Evolutionary conservation across 805 yeast genomes (phyloP), one percentile per base, ranked within the genome.

Genomic region (Priceomyces fermenticarens): DNA sequence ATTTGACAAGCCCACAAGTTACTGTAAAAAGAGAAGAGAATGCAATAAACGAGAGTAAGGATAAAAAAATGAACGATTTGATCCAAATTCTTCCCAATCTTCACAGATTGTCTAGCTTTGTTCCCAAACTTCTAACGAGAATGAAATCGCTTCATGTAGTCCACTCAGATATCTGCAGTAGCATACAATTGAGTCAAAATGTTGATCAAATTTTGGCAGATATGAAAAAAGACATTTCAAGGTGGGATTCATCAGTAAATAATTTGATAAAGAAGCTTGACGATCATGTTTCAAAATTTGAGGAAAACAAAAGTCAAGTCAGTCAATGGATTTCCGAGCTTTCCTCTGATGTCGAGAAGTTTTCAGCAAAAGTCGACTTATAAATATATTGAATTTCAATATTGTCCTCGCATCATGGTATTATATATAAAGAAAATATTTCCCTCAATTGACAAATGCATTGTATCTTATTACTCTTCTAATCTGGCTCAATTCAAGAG

Each of bases 131-230:
- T 8, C 30, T 67, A 0, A 30, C 40, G 7, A 41, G 75, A 25
- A 54, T 70, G 30, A 58, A 60, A 32, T 43, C 62, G 2, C 54
- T 70, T 32, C 61, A 65, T 39, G 40, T 45, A 2, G 55, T 66
- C 2, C 74, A 70, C 44, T 40, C 57, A 6, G 65, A 62, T 12
- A 37, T 65, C 13, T 65, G 62, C 8, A 51, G 44, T n/a, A 48
- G 61, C 5, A 57, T 63, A 20, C 47, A 48, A 4, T 47, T 56
- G 9, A 54, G 60, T 3, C 43, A 47, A 3, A 48, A 49, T 3
- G 35, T 70, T 10, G 75, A 67, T 37, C 38, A 43, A 17, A 46
- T 54, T n/a, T 34, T 70, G 17, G 41, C 39, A 3, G 51, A 48
- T 10, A 41, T 70, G 38, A 39, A 47, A 15, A 35, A 34, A 1